Base-by-base conservation (phyloP, 2,329 filamentous ascomycete species). In the Paecilomyces dactylethromorphus region DNA sequence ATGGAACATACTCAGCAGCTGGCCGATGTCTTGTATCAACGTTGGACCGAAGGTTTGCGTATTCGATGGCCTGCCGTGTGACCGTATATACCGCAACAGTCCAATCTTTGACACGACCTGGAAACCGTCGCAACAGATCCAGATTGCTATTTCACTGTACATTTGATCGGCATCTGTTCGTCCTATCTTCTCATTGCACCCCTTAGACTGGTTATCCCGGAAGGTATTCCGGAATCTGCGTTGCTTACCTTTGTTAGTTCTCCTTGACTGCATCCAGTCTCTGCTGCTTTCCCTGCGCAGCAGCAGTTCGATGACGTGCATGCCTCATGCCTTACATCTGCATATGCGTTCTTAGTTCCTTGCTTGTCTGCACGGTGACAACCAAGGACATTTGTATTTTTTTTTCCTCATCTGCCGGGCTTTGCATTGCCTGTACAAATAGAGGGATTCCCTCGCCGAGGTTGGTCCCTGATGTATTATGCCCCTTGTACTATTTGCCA, bases 1-100 rank as follows among this genome's bases (percentile, higher is more conserved):
- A 93, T 97, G 90, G 92, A 97, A 74, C 93, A 97, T 75, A 90
- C 89, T 64, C 91, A 91, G 69, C 86, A 96, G 71, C 81, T 97
- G 39, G 91, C 90, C 1, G 92, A 97, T 72, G 90, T 96, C 21
- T 83, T 99, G 21, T 97, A 97, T 76, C 86, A 87, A 15, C 85
- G 93, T 51, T 99, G 94, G 94, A 86, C 88, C 2, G 90, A 95
- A 59, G 92, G 91, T 1, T 78, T 97, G 66, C 86, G 87, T 63
- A 82, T 84, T 57, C 81, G 89, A 58, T 92, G 89, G 89, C 78
- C 79, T 18, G 77, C 69, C 54, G 58, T 66, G 53, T 68, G 50
- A 58, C 12, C 5, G n/a, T 11, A 13, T 10, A 45, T 18, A 21
- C 18, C 22, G 11, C 12, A 11, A 13, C 29, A 21, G 22, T 18